Base-by-base conservation (phyloP, 1,139 yeast genomes). In the Torulaspora globosa region DNA sequence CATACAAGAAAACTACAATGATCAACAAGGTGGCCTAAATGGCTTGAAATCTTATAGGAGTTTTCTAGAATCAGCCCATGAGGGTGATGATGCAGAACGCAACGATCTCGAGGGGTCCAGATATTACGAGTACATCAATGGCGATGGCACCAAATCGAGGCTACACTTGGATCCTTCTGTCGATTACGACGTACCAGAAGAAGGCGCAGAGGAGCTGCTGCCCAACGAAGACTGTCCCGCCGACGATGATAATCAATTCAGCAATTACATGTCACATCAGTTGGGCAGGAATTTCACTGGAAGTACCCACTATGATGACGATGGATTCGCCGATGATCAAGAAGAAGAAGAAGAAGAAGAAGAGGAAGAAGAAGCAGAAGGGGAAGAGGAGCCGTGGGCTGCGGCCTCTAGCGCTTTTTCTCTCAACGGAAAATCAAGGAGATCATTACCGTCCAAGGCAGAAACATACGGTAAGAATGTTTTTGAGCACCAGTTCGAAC, bases 251-350 rank as follows among this genome's bases (percentile, higher is more conserved):
- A 76, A 71, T 47, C 76, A 74, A 54, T 87, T 87, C 62, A 80
- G 90, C 15, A 79, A 84, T 49, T 88, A 87, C 65, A 84, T 88
- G 84, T 80, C 95, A 3, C 89, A 83, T 62, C 92, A 88, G 62
- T 75, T 87, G 61, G 75, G 82, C 72, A 50, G 82, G 75, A 44
- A 49, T 24, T 51, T 50, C 42, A 79, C 74, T 37, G 70, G 65
- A 30, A 43, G 56, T 27, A 51, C 50, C 21, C 57, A 55, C 4
- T 58, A 52, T 50, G 53, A 52, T 11, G 49, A 53, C 36, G 59
- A 56, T 26, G 59, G 53, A 10, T 48, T 50, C 16, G 49, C 44
- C 12, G 44, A 36, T 7, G 46, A 47, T 9, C 43, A 41, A 16
- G 49, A 49, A 16, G 73, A 69, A 37, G 70, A 62, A 19, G 71